Conservation (phyloP, 2,329 filamentous ascomycete species). For the Penicillium sp. region DNA sequence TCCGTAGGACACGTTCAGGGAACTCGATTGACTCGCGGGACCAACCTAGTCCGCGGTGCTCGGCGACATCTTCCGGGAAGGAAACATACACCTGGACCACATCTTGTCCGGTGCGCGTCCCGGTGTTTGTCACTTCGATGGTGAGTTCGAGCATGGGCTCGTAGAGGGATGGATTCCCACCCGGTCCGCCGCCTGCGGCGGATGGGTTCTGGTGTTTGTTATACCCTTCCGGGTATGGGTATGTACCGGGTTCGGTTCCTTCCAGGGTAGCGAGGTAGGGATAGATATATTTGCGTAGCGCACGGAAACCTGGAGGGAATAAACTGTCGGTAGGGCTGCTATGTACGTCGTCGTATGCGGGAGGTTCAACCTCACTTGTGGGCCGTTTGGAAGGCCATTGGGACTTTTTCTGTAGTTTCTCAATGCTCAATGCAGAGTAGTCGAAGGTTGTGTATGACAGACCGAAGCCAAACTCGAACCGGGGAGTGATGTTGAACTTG, state of each 20-base stretch:
- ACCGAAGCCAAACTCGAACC: constrained; percentile 79
- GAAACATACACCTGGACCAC: constrained; percentile 58
- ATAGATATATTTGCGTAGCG: constrained; percentile 62
- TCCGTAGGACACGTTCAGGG: constrained; percentile 54
- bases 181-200: constrained; percentile 58
- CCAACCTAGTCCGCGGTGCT: constrained; percentile 24
- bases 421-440: constrained; percentile 48
- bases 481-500: constrained; percentile 61
- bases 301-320: constrained; percentile 54
- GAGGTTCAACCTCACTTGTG: constrained; percentile 39
- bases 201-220: constrained; percentile 45
- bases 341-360: constrained; percentile 47
- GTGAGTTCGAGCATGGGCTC: constrained; percentile 42
- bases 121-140: constrained; percentile 44
- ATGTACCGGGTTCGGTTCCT: constrained; percentile 39
- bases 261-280: constrained; percentile 54
- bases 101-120: constrained; percentile 41
- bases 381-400: constrained; percentile 39
- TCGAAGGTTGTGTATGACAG: constrained; percentile 71
- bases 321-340: constrained; percentile 51
- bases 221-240: constrained; percentile 51
- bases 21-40: constrained; percentile 49
- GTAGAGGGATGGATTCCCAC: constrained; percentile 42
- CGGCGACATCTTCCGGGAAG: constrained; percentile 44
- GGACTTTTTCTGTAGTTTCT: constrained; percentile 43